Conservation (phyloP, 257 asterid genomes). For the Cinchona pubescens region DNA sequence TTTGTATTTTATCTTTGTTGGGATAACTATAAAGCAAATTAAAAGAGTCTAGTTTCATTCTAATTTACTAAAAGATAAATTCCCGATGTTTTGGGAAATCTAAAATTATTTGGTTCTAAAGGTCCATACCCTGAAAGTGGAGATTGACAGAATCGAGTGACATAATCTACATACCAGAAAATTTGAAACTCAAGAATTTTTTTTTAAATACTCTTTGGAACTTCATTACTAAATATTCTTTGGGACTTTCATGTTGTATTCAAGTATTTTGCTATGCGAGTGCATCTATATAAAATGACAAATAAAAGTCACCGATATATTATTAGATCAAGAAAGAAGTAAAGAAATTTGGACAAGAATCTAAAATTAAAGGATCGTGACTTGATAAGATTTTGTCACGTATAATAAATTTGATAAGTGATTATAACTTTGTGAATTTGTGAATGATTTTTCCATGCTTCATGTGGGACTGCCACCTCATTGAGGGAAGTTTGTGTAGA, state of each 20-base stretch:
- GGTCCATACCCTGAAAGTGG: neutral
- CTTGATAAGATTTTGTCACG: too few species aligned
- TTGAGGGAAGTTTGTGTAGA: neutral
- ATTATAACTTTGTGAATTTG: too few species aligned
- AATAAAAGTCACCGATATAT: too few species aligned
- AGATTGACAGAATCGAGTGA: neutral
- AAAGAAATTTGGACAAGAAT: too few species aligned
- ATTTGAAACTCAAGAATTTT: neutral
- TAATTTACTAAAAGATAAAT: neutral
- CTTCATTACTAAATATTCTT: neutral
- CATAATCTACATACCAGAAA: neutral
- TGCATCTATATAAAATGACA: too few species aligned
- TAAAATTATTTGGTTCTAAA: neutral
- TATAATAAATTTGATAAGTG: too few species aligned
- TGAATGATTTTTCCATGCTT: too few species aligned
- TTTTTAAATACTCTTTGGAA: too few species aligned
- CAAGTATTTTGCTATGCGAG: neutral
- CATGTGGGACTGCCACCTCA: too few species aligned
- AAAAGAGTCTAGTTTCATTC: neutral
- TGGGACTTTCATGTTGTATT: too few species aligned
- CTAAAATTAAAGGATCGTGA: too few species aligned
- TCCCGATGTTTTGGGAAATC: neutral
- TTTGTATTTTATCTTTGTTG: neutral
- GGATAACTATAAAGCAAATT: neutral
- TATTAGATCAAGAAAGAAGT: too few species aligned